Percentiles rank a stretch among this genome's conserved stretches.
Evolutionary conservation across 2,329 filamentous ascomycete species (phyloP).

Genomic region (Verticillium klebahnii): DNA sequence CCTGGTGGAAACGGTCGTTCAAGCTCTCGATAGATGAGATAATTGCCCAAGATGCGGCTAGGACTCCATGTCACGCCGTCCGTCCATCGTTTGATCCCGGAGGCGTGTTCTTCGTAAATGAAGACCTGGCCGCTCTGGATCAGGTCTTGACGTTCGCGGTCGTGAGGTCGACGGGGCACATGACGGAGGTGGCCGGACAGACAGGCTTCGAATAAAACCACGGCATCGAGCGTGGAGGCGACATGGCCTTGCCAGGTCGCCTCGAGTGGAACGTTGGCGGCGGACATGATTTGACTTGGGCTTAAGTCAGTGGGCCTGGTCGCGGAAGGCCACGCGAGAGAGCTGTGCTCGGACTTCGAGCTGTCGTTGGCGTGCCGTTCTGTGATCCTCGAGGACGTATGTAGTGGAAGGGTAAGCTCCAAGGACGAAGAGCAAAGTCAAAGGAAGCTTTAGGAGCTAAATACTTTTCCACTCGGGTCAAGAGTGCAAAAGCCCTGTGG

Average conservation of each 20-base stretch:
- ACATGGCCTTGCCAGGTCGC: constrained; percentile 67
- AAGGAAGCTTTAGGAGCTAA: not conserved
- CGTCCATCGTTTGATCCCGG: constrained; percentile 91
- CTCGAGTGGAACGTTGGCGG: constrained; percentile 40
- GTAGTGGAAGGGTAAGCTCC: not conserved
- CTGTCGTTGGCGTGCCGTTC: not conserved
- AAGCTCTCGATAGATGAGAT: constrained; percentile 79
- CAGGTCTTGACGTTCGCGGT: constrained; percentile 70
- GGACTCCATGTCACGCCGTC: constrained; percentile 90
- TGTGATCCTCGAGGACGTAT: not conserved
- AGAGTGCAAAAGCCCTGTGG: not conserved
- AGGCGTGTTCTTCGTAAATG: constrained; percentile 87
- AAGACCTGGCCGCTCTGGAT: constrained; percentile 84
- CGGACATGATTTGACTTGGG: not conserved
- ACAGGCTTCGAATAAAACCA: constrained; percentile 77
- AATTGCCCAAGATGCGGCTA: constrained; percentile 79
- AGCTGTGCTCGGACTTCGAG: not conserved
- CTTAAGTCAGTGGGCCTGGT: not conserved
- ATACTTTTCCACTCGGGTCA: not conserved
- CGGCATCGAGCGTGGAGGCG: constrained; percentile 66
- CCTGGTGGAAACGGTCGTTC: constrained; percentile 73
- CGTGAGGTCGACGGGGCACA: constrained; percentile 79
- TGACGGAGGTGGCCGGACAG: constrained; percentile 66
- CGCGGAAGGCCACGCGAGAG: not conserved
- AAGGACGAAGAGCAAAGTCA: not conserved